These are phyloP conservation scores for Pseudogymnoascus pannorum DNA, from an alignment of 2,329 filamentous ascomycete genomes.

Conservation along the genomic window DNA sequence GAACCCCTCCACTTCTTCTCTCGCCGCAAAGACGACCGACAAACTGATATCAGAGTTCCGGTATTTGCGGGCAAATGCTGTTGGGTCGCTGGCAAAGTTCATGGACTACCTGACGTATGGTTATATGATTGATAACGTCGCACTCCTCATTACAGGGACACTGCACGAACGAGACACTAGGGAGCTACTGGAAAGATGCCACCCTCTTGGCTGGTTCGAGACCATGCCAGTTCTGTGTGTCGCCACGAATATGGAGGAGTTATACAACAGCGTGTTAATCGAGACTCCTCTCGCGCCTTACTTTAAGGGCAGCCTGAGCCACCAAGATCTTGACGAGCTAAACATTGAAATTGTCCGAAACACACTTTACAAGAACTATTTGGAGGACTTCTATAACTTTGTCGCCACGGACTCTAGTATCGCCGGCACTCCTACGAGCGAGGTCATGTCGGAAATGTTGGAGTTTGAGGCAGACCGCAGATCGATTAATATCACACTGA, in stretches of 20 bases:
- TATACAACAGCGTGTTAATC: slow-evolving; percentile 96
- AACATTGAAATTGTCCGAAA: slow-evolving; percentile 99
- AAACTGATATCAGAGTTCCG: slow-evolving; percentile 97
- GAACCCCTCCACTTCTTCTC: slow-evolving; percentile 91
- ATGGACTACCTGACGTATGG: slow-evolving; percentile 98
- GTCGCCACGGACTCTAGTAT: slow-evolving; percentile 86
- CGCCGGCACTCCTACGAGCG: slow-evolving; percentile 77
- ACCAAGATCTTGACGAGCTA: slow-evolving; percentile 94
- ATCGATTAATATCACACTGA: slow-evolving; percentile 98
- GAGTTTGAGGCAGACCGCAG: slow-evolving; percentile 95
- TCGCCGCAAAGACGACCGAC: slow-evolving; percentile 92
- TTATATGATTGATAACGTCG: slow-evolving; percentile 99
- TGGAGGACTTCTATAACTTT: slow-evolving; percentile 95
- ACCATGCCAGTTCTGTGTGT: slow-evolving; percentile 97
- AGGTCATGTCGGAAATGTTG: slow-evolving; percentile 92
- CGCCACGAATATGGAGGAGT: slow-evolving; percentile 95
- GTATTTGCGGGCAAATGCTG: slow-evolving; percentile 90
- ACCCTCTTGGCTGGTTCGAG: slow-evolving; percentile 97
- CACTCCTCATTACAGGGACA: slow-evolving; percentile 93
- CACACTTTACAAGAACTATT: slow-evolving; percentile 98
- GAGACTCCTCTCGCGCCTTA: slow-evolving; percentile 94
- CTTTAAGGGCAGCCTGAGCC: slow-evolving; percentile 93
- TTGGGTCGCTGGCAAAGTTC: slow-evolving; percentile 85
- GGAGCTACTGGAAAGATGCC: slow-evolving; percentile 90
- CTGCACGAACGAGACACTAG: slow-evolving; percentile 95